These are phyloP conservation scores for Nosema muscidifuracis DNA, from an alignment of 371 early-diverging fungal genomes.

Conservation along the genomic window DNA sequence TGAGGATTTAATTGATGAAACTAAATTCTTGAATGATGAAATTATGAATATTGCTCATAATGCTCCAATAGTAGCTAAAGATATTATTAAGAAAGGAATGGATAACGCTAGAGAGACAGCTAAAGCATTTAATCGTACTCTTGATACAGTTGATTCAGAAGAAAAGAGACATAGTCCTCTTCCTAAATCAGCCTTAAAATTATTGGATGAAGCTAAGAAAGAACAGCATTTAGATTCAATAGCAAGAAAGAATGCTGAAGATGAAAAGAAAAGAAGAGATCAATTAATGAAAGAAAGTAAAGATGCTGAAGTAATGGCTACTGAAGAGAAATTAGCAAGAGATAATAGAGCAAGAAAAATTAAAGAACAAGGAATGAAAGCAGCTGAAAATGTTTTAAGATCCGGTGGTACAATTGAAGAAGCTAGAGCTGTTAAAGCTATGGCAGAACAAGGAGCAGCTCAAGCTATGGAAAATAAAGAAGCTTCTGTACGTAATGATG, in stretches of 20 bases:
- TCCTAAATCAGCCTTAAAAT: constrained; percentile 3
- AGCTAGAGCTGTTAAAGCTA: constrained; percentile 22
- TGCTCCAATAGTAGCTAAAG: not conserved
- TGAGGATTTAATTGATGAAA: constrained; percentile 6
- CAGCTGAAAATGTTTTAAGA: constrained; percentile 26
- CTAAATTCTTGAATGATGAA: not conserved
- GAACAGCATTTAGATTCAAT: constrained; percentile 1
- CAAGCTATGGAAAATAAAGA: constrained; percentile 13
- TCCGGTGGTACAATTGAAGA: constrained; percentile 23
- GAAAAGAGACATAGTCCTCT: constrained; percentile 4
- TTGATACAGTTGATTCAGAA: not conserved
- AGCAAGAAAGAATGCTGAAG: constrained; percentile 4
- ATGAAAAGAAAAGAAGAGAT: not conserved
- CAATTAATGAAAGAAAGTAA: constrained; percentile 4
- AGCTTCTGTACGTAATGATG: not conserved
- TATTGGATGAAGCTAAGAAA: constrained; percentile 8
- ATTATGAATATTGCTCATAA: not conserved
- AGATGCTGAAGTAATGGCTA: constrained; percentile 22
- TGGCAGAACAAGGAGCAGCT: constrained; percentile 11
- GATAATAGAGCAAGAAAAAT: constrained; percentile 16
- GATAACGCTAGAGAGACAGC: not conserved
- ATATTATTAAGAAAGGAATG: constrained; percentile 8
- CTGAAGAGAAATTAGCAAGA: constrained; percentile 28
- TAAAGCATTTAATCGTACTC: not conserved
- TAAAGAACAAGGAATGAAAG: constrained; percentile 29